A percentile compares a stretch with the other conserved stretches of the same genome.
phyloP scores from a whole-genome alignment of 257 asterid species.

The Solanum ahanhuiri region DNA sequence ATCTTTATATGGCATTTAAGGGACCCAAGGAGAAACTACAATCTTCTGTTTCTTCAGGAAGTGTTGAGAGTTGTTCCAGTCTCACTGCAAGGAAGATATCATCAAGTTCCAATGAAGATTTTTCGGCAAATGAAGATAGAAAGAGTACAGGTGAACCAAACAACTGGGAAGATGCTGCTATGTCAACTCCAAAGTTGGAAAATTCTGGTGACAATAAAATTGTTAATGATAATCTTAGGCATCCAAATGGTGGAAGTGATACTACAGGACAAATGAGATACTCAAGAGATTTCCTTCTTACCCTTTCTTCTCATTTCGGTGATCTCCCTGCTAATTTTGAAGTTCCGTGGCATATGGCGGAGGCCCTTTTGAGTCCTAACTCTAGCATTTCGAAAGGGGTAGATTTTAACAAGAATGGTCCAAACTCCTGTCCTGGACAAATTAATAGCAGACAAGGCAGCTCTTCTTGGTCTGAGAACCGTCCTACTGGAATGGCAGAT shows the following conservation, averaged over 20 bases:
- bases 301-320: constrained; percentile 7
- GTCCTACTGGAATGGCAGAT: constrained; percentile 2
- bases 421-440: constrained; percentile 1
- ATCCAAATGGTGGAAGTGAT: background rate
- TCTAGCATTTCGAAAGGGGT: background rate
- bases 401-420: background rate
- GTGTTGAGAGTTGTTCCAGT: constrained; percentile 1
- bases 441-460: background rate
- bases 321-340: constrained; percentile 18
- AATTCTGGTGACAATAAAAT: background rate
- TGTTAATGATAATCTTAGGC: background rate
- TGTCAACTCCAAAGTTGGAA: constrained; percentile 7
- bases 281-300: constrained; percentile 16
- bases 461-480: constrained; percentile 2
- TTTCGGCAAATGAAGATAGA: constrained; percentile 1
- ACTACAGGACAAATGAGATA: constrained; percentile 9
- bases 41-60: constrained; percentile 7
- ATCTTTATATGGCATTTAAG: constrained; percentile 13
- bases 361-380: constrained; percentile 5
- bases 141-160: constrained; percentile 15
- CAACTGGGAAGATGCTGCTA: constrained; percentile 16
- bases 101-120: constrained; percentile 1
- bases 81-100: background rate
- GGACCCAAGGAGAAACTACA: constrained; percentile 12
- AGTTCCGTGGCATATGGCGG: constrained; percentile 6